Conservation (phyloP, 345 rosid genomes). For the Salix udensis region DNA sequence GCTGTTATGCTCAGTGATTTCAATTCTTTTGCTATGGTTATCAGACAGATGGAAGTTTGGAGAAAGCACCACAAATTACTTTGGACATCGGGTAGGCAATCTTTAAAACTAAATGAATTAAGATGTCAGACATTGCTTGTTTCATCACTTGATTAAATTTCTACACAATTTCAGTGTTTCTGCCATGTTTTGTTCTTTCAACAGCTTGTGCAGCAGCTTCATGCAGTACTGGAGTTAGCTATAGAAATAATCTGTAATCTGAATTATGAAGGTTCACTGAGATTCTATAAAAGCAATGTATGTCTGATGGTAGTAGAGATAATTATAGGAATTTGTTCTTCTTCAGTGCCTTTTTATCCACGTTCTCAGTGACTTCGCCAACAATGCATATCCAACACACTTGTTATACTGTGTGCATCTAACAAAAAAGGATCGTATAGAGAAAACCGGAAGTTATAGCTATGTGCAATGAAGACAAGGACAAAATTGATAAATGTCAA, state of each 20-base stretch:
- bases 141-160: too few species aligned
- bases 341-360: background rate
- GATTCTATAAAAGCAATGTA: background rate
- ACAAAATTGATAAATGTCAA: background rate
- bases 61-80: too few species aligned
- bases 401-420: background rate
- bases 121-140: too few species aligned
- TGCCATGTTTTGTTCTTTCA: background rate
- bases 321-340: background rate
- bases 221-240: background rate
- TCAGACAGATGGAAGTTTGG: too few species aligned
- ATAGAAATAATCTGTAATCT: background rate
- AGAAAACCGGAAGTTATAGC: conserved; percentile 3
- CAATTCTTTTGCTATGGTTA: too few species aligned
- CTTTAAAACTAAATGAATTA: too few species aligned
- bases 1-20: background rate
- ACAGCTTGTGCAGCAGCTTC: background rate
- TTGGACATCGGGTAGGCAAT: too few species aligned
- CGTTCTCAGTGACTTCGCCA: background rate
- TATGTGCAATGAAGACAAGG: background rate
- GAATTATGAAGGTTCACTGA: background rate
- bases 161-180: background rate
- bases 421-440: background rate
- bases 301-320: background rate
- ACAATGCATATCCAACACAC: background rate